phyloP scores from a whole-genome alignment of 179 eudicot species.

The Silene coronaria region DNA sequence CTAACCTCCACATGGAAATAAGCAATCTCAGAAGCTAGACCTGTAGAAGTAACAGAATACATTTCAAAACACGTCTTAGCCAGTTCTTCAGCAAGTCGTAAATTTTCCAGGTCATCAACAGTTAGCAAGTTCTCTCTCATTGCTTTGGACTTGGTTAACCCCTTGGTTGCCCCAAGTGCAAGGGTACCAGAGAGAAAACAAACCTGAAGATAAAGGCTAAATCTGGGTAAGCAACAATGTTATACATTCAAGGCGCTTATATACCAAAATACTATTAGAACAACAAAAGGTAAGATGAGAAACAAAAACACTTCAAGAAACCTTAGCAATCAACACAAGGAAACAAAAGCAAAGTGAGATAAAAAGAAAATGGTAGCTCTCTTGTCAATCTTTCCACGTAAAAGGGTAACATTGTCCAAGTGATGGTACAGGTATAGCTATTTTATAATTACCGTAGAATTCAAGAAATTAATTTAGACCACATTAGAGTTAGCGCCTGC shows the following conservation, averaged over 20 bases:
- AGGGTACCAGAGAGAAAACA: conserved; percentile 93
- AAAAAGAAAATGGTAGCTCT: neutral
- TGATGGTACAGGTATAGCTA: too few species aligned
- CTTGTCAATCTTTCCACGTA: neutral
- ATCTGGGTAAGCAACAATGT: conserved; percentile 3
- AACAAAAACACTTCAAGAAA: neutral
- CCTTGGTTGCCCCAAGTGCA: conserved; percentile 96
- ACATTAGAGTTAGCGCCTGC: neutral
- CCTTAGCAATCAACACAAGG: neutral
- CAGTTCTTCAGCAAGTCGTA: conserved; percentile 89
- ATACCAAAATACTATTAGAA: neutral
- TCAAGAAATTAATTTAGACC: neutral
- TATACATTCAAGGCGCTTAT: neutral
- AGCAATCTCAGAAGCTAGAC: conserved; percentile 92
- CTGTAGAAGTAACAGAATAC: conserved; percentile 82
- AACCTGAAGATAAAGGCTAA: conserved; percentile 43
- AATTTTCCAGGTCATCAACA: conserved; percentile 68
- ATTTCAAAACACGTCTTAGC: conserved; percentile 85
- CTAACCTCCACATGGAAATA: conserved; percentile 80
- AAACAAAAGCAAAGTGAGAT: neutral
- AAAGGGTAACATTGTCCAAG: neutral
- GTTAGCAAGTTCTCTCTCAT: conserved; percentile 56
- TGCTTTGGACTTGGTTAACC: conserved; percentile 66
- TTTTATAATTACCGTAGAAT: too few species aligned
- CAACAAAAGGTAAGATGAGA: neutral